phyloP scores from a whole-genome alignment of 2,329 filamentous ascomycete genomes.

The Penicillium corylophilum region DNA sequence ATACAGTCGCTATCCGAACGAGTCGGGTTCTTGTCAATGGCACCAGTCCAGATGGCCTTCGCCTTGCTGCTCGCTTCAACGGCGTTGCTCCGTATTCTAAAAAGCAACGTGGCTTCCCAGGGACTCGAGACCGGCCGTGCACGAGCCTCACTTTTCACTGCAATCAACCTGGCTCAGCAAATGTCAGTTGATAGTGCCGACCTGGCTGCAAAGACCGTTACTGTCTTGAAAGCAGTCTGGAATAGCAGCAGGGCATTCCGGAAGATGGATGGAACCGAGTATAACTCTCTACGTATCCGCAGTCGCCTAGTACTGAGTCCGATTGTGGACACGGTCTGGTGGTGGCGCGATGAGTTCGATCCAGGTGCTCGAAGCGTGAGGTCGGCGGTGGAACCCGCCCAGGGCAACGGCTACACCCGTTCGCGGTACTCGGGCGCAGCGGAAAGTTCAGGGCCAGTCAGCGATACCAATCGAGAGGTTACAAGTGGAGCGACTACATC shows the following conservation, averaged over 20 bases:
- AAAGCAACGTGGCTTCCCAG: slow-evolving; percentile 27
- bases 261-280: slow-evolving; percentile 38
- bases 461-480: slow-evolving; percentile 7
- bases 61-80: slow-evolving; percentile 33
- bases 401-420: slow-evolving; percentile 16
- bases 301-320: slow-evolving; percentile 39
- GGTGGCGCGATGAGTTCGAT: slow-evolving; percentile 47
- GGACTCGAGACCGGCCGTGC: slow-evolving; percentile 37
- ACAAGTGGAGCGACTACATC: not conserved
- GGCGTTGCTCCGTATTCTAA: slow-evolving; percentile 40
- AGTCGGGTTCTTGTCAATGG: slow-evolving; percentile 21
- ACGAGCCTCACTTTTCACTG: slow-evolving; percentile 34
- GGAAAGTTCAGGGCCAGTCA: slow-evolving; percentile 11
- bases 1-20: slow-evolving; percentile 25
- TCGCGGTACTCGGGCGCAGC: not conserved
- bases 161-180: slow-evolving; percentile 40
- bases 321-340: slow-evolving; percentile 42
- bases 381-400: slow-evolving; percentile 12
- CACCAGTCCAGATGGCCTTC: slow-evolving; percentile 30
- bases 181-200: slow-evolving; percentile 41
- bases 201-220: slow-evolving; percentile 32
- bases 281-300: slow-evolving; percentile 38
- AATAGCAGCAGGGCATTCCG: slow-evolving; percentile 44
- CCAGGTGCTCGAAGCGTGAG: slow-evolving; percentile 19
- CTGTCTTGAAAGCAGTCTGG: slow-evolving; percentile 40